Base-by-base conservation (phyloP, 257 asterid species). In the Solanum medicagineum region DNA sequence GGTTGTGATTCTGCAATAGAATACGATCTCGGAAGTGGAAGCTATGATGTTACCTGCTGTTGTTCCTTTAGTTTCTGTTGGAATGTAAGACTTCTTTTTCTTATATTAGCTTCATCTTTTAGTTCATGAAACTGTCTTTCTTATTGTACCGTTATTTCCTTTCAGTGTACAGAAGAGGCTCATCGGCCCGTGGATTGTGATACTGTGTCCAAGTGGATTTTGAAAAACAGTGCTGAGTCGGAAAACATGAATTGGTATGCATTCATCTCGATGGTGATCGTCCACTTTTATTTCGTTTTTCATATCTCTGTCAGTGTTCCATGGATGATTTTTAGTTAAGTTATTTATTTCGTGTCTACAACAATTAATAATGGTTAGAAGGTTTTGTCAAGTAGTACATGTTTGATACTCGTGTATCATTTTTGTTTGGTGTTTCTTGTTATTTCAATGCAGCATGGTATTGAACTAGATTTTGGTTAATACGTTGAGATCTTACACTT, bases 131-230 rank as follows among this genome's bases (percentile, higher is more conserved):
- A 63, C 81, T 60, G 73, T 86, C 59, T 59, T 65, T 73, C 79
- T 70, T 56, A 85, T 77, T 84, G 70, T 80, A 65, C 22, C 60
- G 83, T 85, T 91, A 86, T 84, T 84, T 62, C 26, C 53, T 85
- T 85, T 81, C 92, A 97, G 99, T 97, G 99, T 88, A 93, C 94
- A 47, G 99, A 97, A 92, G 99, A 97, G 90, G 99, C 99, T 80
- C 99, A 97, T 89, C 95, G 99, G 40, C 99, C 99, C 0, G 99
- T 97, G 88, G 97, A 93, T 89, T 97, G 99, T 79, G 98, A 89
- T 75, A 97, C 98, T 57, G 99, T 97, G 84, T 91, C 95, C 20
- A 95, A 92, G 87, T 97, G 99, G 99, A 90, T 93, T 85, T 87
- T 97, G 92, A 97, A 97, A 86, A 97, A 97, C 91, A 92, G 98